These are phyloP conservation scores for Capsella bursapastoris DNA, from an alignment of 345 rosid genomes.

Conservation along the genomic window DNA sequence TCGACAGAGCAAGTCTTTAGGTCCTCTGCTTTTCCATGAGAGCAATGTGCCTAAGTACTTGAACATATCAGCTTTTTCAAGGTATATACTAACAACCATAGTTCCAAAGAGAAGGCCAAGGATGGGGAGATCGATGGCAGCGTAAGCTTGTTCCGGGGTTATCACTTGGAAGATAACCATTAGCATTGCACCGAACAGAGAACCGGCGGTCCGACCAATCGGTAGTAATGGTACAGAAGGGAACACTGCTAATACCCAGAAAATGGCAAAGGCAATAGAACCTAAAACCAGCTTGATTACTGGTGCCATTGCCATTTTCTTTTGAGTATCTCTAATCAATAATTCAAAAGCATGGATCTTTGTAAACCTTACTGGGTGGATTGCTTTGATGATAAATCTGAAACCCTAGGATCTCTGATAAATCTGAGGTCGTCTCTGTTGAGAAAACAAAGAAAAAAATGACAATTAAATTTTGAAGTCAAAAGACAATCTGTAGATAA, in stretches of 20 bases:
- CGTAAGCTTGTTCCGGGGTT: conserved; percentile 76
- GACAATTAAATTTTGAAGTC: background rate
- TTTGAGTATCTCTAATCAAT: background rate
- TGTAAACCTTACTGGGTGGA: background rate
- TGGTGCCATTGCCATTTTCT: conserved; percentile 67
- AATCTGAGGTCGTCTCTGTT: conserved; percentile 3
- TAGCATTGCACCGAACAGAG: conserved; percentile 80
- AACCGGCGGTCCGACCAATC: conserved; percentile 89
- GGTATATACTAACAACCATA: conserved; percentile 83
- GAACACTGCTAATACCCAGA: conserved; percentile 89
- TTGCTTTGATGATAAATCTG: background rate
- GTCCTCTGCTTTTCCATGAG: conserved; percentile 72
- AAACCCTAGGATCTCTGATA: background rate
- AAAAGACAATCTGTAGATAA: background rate
- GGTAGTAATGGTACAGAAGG: conserved; percentile 80
- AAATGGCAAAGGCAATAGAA: conserved; percentile 65
- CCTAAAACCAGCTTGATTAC: conserved; percentile 60
- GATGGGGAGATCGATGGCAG: conserved; percentile 80
- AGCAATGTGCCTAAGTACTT: conserved; percentile 72
- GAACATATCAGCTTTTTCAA: conserved; percentile 84
- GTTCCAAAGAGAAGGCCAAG: conserved; percentile 91
- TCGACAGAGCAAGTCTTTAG: conserved; percentile 72
- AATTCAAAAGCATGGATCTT: conserved; percentile 1
- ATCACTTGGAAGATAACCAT: conserved; percentile 81
- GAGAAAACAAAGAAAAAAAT: background rate